Evolutionary conservation across 1,284 basidiomycete species (phyloP).

Genomic region (Tranzscheliella williamsii): DNA sequence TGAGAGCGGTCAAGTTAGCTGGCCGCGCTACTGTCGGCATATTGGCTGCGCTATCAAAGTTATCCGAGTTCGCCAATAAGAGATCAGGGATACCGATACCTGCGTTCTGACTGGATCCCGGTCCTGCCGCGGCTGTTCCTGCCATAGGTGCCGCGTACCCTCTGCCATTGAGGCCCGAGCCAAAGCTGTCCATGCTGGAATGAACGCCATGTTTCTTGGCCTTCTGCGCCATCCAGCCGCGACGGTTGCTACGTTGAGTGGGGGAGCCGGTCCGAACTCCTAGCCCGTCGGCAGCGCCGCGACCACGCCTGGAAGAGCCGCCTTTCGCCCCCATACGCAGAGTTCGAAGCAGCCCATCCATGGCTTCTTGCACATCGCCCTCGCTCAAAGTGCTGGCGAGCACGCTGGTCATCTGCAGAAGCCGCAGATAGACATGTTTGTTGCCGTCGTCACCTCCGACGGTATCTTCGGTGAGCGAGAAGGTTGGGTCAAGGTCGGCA

Average conservation of each 20-base stretch:
- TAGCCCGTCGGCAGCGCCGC: slow-evolving; percentile 8
- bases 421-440: slow-evolving; percentile 34
- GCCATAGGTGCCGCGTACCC: background rate
- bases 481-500: slow-evolving; percentile 33
- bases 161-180: background rate
- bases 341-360: slow-evolving; percentile 53
- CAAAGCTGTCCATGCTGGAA: slow-evolving; percentile 1
- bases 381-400: slow-evolving; percentile 53
- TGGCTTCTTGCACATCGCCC: slow-evolving; percentile 58
- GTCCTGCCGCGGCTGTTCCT: background rate
- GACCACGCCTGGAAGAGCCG: slow-evolving; percentile 22
- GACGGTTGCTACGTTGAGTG: slow-evolving; percentile 23
- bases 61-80: no score
- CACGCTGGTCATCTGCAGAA: slow-evolving; percentile 58
- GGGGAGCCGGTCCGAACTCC: slow-evolving; percentile 14
- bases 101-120: background rate
- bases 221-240: slow-evolving; percentile 48
- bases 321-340: slow-evolving; percentile 43
- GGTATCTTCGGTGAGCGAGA: slow-evolving; percentile 8
- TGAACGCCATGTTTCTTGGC: slow-evolving; percentile 42
- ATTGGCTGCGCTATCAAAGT: no score
- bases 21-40: background rate
- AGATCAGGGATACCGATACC: background rate
- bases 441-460: slow-evolving; percentile 15
- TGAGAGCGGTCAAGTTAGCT: background rate